These are phyloP conservation scores for Amanita pseudoporphyria DNA, from an alignment of 768 basidiomycete genomes.

Conservation along the genomic window DNA sequence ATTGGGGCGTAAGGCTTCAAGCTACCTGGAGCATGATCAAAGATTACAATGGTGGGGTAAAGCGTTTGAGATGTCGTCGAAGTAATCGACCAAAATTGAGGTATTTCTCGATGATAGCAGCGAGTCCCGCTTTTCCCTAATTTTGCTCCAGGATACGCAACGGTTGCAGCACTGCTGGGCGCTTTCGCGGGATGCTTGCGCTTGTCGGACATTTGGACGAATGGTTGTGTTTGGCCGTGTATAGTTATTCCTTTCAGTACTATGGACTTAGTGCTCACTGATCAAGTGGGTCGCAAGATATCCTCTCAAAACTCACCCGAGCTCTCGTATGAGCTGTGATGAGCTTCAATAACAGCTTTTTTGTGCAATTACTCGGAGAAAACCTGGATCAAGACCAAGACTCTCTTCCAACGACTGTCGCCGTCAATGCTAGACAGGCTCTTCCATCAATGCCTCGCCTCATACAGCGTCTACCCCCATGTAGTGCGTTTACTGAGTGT, in stretches of 20 bases:
- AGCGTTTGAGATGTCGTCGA: conserved; percentile 22
- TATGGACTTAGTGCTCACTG: conserved; percentile 1
- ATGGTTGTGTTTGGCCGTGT: neutral
- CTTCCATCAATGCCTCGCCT: conserved; percentile 46
- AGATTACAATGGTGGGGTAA: conserved; percentile 49
- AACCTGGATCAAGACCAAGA: conserved; percentile 13
- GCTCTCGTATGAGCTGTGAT: conserved; percentile 10
- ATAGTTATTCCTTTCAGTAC: neutral
- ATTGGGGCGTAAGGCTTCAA: conserved; percentile 44
- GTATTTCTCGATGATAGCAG: conserved; percentile 45
- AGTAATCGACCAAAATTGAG: conserved; percentile 59
- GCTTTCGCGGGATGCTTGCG: neutral
- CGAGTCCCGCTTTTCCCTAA: conserved; percentile 29
- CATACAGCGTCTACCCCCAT: conserved; percentile 60
- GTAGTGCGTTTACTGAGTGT: conserved; percentile 30
- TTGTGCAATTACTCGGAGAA: conserved; percentile 25
- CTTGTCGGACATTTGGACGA: neutral
- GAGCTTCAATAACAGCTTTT: conserved; percentile 47
- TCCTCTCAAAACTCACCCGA: neutral
- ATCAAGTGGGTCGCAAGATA: neutral
- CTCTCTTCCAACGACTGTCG: conserved; percentile 1
- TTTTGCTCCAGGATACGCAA: conserved; percentile 15
- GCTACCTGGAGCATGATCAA: conserved; percentile 21
- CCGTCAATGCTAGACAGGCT: conserved; percentile 25
- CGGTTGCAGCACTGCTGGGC: neutral